Base-by-base conservation (phyloP, 306 rosid species). In the Quercus agrifolia region DNA sequence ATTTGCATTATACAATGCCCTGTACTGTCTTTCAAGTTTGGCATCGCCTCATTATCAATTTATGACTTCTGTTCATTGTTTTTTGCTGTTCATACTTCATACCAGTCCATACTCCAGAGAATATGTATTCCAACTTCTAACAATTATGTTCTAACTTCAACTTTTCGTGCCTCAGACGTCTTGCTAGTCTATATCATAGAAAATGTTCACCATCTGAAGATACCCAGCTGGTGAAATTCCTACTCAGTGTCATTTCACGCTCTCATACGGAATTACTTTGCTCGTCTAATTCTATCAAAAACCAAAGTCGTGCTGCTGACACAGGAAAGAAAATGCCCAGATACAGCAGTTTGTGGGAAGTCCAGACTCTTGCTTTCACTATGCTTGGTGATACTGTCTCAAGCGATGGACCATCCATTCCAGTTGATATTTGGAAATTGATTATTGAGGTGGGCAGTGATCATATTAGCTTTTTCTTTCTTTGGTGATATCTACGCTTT, bases 351-450 rank as follows among this genome's bases (percentile, higher is more conserved):
- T 87, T 87, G 77, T 89, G 92, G 89, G 98, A 90, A 85, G 76
- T 87, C 55, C 97, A 89, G 85, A 80, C 87, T n/a, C 55, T 85
- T 38, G 91, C 96, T 61, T 89, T 93, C 80, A 75, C 86, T 75
- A 86, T 91, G 91, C 93, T 95, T 23, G 74, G 90, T n/a, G 92
- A 93, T 59, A 75, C 88, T 79, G 82, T 93, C 84, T 86, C 96
- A 77, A 90, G 96, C 72, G 79, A 79, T 54, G 96, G 90, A 67
- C 58, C 90, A 72, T 89, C 83, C 71, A 77, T 91, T 69, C 83
- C 94, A 4, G 86, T 83, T 56, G 96, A 95, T 79, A 59, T 84
- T 49, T 95, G 97, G 99, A 86, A 80, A 86, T 88, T 89, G 58
- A 84, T 86, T 25, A 81, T 95, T 77, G 92, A 95, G 97, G 99